These are phyloP conservation scores for Bipolaris zeicola DNA, from an alignment of 2,329 filamentous ascomycete species.

Conservation along the genomic window DNA sequence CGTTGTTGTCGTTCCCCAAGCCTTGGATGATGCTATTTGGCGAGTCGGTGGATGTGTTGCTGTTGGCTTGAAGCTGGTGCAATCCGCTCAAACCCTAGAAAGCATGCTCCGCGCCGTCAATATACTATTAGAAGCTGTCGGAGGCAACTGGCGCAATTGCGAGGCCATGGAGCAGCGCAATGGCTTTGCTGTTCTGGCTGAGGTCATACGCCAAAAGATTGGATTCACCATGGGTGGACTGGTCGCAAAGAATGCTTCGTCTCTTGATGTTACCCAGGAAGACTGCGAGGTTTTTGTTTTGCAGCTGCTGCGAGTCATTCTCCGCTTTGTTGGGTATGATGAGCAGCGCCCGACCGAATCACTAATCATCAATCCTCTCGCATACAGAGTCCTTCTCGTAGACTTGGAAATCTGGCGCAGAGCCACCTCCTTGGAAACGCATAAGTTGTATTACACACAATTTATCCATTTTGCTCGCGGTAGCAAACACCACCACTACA, in stretches of 20 bases:
- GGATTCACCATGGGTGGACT: conserved; percentile 55
- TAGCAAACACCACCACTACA: conserved; percentile 92
- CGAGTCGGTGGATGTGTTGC: conserved; percentile 88
- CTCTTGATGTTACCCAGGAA: conserved; percentile 40
- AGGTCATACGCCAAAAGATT: conserved; percentile 83
- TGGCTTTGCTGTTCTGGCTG: conserved; percentile 85
- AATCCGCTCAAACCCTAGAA: conserved; percentile 72
- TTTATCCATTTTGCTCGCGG: conserved; percentile 86
- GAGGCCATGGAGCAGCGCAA: conserved; percentile 97
- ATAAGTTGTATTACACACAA: conserved; percentile 90
- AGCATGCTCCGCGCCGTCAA: conserved; percentile 78
- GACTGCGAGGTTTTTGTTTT: conserved; percentile 59
- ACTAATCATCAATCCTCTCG: conserved; percentile 93
- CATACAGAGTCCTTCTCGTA: conserved; percentile 88
- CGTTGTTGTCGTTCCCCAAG: conserved; percentile 77
- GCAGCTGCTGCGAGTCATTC: conserved; percentile 73
- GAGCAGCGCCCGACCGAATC: conserved; percentile 80
- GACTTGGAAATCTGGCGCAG: conserved; percentile 93
- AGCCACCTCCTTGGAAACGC: conserved; percentile 71
- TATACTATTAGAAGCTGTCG: conserved; percentile 83
- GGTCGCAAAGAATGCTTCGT: conserved; percentile 57
- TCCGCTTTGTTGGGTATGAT: conserved; percentile 89
- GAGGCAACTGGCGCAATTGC: conserved; percentile 94
- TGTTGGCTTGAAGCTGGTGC: conserved; percentile 81
- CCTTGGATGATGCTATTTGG: conserved; percentile 92